Evolutionary conservation across 129 eudicot species (phyloP), one percentile per base, ranked within the genome.

Genomic region (Artemisia annua): DNA sequence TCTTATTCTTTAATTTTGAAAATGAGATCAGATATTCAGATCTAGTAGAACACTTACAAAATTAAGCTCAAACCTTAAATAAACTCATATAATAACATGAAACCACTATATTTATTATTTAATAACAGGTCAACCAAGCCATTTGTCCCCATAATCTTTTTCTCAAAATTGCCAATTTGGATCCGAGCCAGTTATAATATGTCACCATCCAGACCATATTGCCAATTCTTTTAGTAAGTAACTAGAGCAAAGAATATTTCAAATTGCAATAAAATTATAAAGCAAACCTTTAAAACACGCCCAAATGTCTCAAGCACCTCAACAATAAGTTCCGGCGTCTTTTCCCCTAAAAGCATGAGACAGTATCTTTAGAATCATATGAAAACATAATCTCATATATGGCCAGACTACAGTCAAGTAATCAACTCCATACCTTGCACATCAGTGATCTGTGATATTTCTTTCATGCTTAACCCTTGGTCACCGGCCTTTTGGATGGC

Each of bases 401-500:
- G 46, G 46, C 46, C 46, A 39, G 46, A 8, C 46, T 15, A 10
- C 4, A 17, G 57, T 14, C 20, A 43, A 53, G 20, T 51, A 67
- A 46, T 1, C 3, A 67, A 52, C 48, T 54, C 63, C 72, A 68
- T 80, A 94, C 98, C 91, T 17, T 75, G 67, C 43, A 73, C 71
- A 73, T 76, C 70, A 46, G 52, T 69, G 64, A 74, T 28, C 75
- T 65, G 49, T 26, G 85, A 78, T 51, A 90, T 74, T 61, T 81
- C 89, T 75, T 83, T 84, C 83, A 88, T 88, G 83, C 82, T 76
- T 83, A 94, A 80, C 63, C 97, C 97, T 81, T 90, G 92, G 84
- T 94, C 96, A 79, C 99, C 99, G 48, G 99, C 86, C 78, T 86
- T 87, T 73, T 86, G 96, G 73, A 90, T 88, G 75, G 87, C 92